These are phyloP conservation scores for Ballota nigra DNA, from an alignment of 257 asterid genomes.

Conservation along the genomic window DNA sequence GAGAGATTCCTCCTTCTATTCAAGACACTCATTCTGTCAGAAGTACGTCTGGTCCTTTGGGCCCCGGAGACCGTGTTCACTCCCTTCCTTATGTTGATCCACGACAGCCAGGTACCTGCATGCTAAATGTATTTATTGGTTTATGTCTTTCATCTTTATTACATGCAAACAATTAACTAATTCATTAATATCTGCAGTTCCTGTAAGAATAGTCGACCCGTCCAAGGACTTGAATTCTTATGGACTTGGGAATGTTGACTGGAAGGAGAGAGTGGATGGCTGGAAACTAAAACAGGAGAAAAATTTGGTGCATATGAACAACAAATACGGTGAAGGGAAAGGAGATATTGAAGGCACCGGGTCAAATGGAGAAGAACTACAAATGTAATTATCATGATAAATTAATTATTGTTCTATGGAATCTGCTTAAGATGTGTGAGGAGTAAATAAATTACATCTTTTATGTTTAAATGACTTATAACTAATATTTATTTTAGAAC, in stretches of 20 bases:
- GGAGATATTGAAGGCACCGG: slow-evolving; percentile 73
- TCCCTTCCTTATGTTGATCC: slow-evolving; percentile 86
- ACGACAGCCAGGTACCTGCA: slow-evolving; percentile 71
- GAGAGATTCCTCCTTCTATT: slow-evolving; percentile 73
- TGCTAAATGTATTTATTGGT: not conserved
- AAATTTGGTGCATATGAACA: slow-evolving; percentile 47
- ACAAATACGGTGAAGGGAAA: slow-evolving; percentile 55
- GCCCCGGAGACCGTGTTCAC: slow-evolving; percentile 78
- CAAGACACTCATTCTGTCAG: slow-evolving; percentile 81
- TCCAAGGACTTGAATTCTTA: slow-evolving; percentile 74
- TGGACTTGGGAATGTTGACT: slow-evolving; percentile 89
- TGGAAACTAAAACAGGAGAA: slow-evolving; percentile 80
- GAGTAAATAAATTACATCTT: not conserved
- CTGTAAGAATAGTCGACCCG: slow-evolving; percentile 87
- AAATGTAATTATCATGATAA: slow-evolving; percentile 54
- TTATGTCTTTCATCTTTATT: not conserved
- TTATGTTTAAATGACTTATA: no score
- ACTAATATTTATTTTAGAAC: no score
- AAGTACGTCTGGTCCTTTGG: slow-evolving; percentile 95
- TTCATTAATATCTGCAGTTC: slow-evolving; percentile 49
- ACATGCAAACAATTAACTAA: slow-evolving; percentile 7
- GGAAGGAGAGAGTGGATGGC: slow-evolving; percentile 94
- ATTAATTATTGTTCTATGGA: not conserved
- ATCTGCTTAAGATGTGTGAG: not conserved
- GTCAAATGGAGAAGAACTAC: slow-evolving; percentile 70